Percentiles rank a stretch among this genome's conserved stretches.
These are phyloP conservation scores for Fusarium luffae DNA, from an alignment of 2,329 filamentous ascomycete species.

Conservation along the genomic window DNA sequence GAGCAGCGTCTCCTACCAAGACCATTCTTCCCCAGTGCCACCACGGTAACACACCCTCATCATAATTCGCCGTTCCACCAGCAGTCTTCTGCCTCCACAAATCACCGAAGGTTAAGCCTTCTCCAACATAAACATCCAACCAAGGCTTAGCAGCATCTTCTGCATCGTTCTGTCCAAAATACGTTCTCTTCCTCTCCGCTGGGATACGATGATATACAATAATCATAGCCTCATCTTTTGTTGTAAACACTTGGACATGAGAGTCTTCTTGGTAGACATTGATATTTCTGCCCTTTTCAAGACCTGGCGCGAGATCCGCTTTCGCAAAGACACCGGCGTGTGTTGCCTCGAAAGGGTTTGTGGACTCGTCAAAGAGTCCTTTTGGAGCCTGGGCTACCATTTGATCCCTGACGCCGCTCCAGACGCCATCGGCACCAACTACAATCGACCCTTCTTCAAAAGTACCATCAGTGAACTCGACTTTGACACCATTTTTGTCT, in stretches of 20 bases:
- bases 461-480: conserved; percentile 16
- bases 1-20: conserved; percentile 21
- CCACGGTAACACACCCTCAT: conserved; percentile 22
- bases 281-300: background rate
- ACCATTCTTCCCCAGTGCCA: conserved; percentile 33
- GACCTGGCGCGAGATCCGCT: background rate
- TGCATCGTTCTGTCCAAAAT: conserved; percentile 23
- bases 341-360: conserved; percentile 15
- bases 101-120: conserved; percentile 18
- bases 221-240: conserved; percentile 6
- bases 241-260: conserved; percentile 27
- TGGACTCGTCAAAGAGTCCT: conserved; percentile 15
- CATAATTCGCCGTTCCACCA: conserved; percentile 24
- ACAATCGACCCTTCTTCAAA: conserved; percentile 7
- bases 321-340: conserved; percentile 19
- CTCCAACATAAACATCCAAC: conserved; percentile 9
- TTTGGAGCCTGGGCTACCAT: conserved; percentile 14
- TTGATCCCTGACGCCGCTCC: conserved; percentile 25
- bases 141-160: conserved; percentile 17
- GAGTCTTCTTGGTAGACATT: conserved; percentile 18
- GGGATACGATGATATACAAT: conserved; percentile 20
- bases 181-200: conserved; percentile 5
- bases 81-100: conserved; percentile 19
- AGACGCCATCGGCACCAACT: conserved; percentile 10
- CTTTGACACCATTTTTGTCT: background rate